Evolutionary conservation across 2,329 filamentous ascomycete species (phyloP).

Genomic region (Neurospora crassa): DNA sequence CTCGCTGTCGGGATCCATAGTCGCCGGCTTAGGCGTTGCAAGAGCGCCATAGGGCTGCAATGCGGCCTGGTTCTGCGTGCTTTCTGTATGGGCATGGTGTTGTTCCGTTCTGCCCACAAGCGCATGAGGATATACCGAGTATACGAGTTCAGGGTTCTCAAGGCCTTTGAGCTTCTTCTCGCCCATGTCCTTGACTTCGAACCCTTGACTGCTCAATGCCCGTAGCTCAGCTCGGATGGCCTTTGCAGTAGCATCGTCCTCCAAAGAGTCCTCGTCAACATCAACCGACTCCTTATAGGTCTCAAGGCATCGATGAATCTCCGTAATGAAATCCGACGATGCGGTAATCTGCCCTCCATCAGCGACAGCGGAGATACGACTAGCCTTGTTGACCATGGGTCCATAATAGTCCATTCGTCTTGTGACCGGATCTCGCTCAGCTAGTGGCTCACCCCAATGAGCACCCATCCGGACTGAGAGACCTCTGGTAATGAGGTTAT

Average conservation of each 20-base stretch:
- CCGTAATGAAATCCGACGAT: conserved; percentile 91
- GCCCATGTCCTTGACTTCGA: conserved; percentile 88
- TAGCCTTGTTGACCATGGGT: conserved; percentile 96
- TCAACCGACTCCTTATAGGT: conserved; percentile 80
- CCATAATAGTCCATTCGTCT: conserved; percentile 99
- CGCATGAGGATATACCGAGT: conserved; percentile 87
- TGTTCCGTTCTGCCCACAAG: conserved; percentile 71
- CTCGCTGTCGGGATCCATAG: conserved; percentile 54
- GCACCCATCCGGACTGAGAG: conserved; percentile 96
- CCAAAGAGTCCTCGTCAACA: conserved; percentile 62
- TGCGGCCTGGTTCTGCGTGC: not conserved
- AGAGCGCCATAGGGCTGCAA: conserved; percentile 27
- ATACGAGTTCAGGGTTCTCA: conserved; percentile 93
- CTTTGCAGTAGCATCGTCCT: conserved; percentile 64
- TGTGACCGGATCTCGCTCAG: conserved; percentile 91
- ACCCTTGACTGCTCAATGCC: conserved; percentile 80
- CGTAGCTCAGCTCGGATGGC: conserved; percentile 81
- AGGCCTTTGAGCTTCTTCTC: conserved; percentile 93
- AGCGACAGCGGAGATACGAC: conserved; percentile 86
- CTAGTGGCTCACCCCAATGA: conserved; percentile 90
- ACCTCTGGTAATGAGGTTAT: conserved; percentile 84
- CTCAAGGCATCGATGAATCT: conserved; percentile 85
- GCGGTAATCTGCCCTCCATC: conserved; percentile 97
- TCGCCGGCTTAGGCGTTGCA: conserved; percentile 46
- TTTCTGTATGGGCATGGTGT: conserved; percentile 43